Conservation (phyloP, 1,284 basidiomycete genomes). For the Phylloboletellus chloephorus region DNA sequence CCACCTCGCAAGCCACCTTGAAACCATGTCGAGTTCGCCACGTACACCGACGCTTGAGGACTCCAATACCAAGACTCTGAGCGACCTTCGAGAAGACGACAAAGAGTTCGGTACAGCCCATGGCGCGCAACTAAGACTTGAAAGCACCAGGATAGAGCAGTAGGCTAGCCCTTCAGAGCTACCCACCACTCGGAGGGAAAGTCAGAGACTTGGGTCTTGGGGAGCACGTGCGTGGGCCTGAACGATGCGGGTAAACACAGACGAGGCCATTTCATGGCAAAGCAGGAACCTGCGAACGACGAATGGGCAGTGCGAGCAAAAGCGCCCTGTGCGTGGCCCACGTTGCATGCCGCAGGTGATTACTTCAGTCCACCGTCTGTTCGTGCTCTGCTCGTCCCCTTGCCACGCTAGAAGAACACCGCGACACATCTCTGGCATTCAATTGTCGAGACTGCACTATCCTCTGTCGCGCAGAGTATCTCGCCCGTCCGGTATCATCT, state of each 20-base stretch:
- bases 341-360: constrained; percentile 3
- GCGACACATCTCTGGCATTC: constrained; percentile 28
- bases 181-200: constrained; percentile 14
- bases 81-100: constrained; percentile 5
- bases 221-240: constrained; percentile 28
- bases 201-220: constrained; percentile 22
- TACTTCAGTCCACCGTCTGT: constrained; percentile 14
- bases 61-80: constrained; percentile 15
- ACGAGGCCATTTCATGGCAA: constrained; percentile 2
- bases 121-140: constrained; percentile 28
- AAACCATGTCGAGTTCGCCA: constrained; percentile 33
- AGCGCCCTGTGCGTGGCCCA: constrained; percentile 33
- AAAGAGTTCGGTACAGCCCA: constrained; percentile 20
- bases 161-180: constrained; percentile 6
- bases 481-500: constrained; percentile 24
- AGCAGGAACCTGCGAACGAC: constrained; percentile 15
- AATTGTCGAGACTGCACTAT: constrained; percentile 10
- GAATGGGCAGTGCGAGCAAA: constrained; percentile 17
- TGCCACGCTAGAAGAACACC: constrained; percentile 9
- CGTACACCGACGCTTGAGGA: constrained; percentile 23
- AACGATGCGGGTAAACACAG: constrained; percentile 12
- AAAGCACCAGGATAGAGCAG: constrained; percentile 28
- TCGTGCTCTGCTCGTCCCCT: constrained; percentile 24
- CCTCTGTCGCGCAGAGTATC: constrained; percentile 15
- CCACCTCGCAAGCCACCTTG: constrained; percentile 27